These are phyloP conservation scores for Tolypocladium album DNA, from an alignment of 2,329 filamentous ascomycete genomes.

Conservation along the genomic window DNA sequence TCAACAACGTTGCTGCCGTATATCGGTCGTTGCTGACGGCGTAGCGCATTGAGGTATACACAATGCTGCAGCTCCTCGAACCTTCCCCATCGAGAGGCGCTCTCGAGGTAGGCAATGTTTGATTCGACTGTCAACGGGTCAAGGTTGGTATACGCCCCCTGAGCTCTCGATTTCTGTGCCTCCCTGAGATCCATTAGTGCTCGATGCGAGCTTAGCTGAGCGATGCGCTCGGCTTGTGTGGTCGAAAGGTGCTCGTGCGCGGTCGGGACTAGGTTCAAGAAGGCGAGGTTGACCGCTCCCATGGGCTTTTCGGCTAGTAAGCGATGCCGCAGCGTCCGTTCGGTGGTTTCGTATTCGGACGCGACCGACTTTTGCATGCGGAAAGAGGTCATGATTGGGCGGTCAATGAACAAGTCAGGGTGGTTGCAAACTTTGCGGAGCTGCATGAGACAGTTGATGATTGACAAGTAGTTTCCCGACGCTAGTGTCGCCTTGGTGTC, in stretches of 20 bases:
- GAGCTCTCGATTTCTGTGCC: slow-evolving; percentile 52
- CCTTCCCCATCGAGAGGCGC: slow-evolving; percentile 54
- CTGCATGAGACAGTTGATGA: slow-evolving; percentile 98
- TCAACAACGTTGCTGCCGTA: slow-evolving; percentile 76
- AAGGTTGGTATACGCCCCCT: slow-evolving; percentile 41
- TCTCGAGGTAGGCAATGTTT: slow-evolving; percentile 63
- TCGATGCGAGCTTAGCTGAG: slow-evolving; percentile 59
- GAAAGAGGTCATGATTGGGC: slow-evolving; percentile 94
- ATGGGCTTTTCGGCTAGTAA: slow-evolving; percentile 54
- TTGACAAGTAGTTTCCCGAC: slow-evolving; percentile 91
- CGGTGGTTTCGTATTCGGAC: slow-evolving; percentile 62
- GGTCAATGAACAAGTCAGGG: slow-evolving; percentile 90
- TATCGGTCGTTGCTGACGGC: slow-evolving; percentile 68
- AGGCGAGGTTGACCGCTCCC: slow-evolving; percentile 57
- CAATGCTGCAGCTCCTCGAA: slow-evolving; percentile 74
- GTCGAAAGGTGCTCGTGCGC: slow-evolving; percentile 56
- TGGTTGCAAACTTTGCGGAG: slow-evolving; percentile 97
- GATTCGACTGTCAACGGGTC: slow-evolving; percentile 59
- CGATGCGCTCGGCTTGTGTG: slow-evolving; percentile 40
- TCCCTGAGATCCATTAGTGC: slow-evolving; percentile 61
- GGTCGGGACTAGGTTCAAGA: slow-evolving; percentile 69
- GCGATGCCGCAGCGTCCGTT: slow-evolving; percentile 56
- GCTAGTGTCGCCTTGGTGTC: slow-evolving; percentile 83
- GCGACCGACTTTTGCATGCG: slow-evolving; percentile 75
- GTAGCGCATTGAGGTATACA: slow-evolving; percentile 69